phyloP scores from a whole-genome alignment of 2,329 filamentous ascomycete genomes.

The Aspergillus piperis region DNA sequence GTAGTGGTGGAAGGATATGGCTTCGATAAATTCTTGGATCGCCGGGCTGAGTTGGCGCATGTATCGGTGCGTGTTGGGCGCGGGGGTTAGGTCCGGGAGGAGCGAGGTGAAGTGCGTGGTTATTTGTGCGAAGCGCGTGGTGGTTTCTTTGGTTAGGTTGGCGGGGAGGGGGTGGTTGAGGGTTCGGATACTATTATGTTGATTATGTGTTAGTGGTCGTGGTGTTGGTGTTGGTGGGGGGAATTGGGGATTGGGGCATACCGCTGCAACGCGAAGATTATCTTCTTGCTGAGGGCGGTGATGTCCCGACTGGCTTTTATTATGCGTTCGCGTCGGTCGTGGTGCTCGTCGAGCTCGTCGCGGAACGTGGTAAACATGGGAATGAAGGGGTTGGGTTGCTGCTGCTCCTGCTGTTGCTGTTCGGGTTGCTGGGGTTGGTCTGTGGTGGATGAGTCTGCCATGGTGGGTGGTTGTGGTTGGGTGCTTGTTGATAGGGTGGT shows the following conservation, averaged over 20 bases:
- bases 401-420: background rate
- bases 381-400: constrained; percentile 38
- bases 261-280: constrained; percentile 57
- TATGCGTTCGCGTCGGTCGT: constrained; percentile 85
- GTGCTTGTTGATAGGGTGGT: background rate
- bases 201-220: background rate
- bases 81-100: constrained; percentile 70
- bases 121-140: constrained; percentile 71
- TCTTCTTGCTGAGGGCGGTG: constrained; percentile 94
- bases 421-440: background rate
- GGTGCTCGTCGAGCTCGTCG: constrained; percentile 86
- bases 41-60: constrained; percentile 72
- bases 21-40: constrained; percentile 93
- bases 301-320: constrained; percentile 92
- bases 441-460: background rate
- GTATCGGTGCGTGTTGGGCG: constrained; percentile 84
- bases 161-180: constrained; percentile 57
- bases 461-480: background rate
- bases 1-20: constrained; percentile 85
- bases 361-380: constrained; percentile 85
- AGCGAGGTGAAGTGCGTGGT: constrained; percentile 67
- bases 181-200: constrained; percentile 38
- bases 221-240: constrained; percentile 48
- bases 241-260: background rate
- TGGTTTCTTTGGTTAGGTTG: constrained; percentile 69